Evolutionary conservation across 1,284 basidiomycete genomes (phyloP).

Genomic region (Leccinum griseonigrum): DNA sequence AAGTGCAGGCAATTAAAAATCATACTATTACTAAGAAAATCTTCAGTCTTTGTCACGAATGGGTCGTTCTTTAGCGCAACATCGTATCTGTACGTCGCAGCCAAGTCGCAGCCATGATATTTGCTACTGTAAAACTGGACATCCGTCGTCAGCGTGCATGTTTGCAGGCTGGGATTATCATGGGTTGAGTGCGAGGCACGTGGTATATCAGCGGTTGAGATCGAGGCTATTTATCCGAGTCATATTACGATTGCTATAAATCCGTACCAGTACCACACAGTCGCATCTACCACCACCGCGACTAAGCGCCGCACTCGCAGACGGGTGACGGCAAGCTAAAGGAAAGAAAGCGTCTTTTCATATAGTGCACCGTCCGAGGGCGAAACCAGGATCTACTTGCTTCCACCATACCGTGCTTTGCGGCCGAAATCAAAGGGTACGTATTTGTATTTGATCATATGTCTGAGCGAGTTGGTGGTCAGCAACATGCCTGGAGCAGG

Average conservation of each 20-base stretch:
- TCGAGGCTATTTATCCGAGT: conserved; percentile 9
- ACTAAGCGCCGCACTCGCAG: conserved; percentile 11
- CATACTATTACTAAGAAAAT: no score
- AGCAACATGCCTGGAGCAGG: not conserved
- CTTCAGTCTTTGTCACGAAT: no score
- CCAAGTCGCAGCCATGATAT: no score
- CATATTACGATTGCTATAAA: conserved; percentile 29
- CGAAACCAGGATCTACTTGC: conserved; percentile 22
- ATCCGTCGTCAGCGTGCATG: no score
- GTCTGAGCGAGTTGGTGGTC: conserved; percentile 45
- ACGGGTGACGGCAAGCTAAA: conserved; percentile 4
- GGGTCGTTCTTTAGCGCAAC: no score
- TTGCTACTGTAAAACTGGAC: no score
- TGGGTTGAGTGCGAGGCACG: conserved; percentile 10
- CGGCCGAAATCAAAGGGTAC: conserved; percentile 90
- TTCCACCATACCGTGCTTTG: conserved; percentile 71
- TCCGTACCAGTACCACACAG: conserved; percentile 25
- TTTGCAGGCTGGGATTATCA: not conserved
- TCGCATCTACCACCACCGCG: conserved; percentile 20
- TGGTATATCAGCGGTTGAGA: conserved; percentile 12
- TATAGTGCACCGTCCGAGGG: not conserved
- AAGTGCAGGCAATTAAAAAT: no score
- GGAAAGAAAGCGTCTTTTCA: conserved; percentile 2
- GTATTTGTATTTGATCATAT: conserved; percentile 99
- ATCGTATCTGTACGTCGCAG: no score